Base-by-base conservation (phyloP, 2,329 filamentous ascomycete genomes). In the Didymella pinodella region DNA sequence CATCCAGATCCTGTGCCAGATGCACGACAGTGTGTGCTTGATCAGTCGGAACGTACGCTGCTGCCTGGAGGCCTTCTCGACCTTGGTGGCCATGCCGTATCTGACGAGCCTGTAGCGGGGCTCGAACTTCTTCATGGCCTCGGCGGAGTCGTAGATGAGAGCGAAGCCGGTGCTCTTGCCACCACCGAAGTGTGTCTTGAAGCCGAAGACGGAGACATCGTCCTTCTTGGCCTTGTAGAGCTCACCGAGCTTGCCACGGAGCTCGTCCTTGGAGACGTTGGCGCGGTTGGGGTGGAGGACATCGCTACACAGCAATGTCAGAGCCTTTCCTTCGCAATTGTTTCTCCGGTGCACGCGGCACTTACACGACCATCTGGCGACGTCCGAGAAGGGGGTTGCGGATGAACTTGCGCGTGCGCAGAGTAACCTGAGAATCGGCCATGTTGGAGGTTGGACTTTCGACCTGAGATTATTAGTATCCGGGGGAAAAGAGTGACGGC, bases 41-140 rank as follows among this genome's bases (percentile, higher is more conserved):
- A 29, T 41, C 31, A 57, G 18, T 41, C 59, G 54, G 48, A 54
- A 96, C 94, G 80, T 93, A 97, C 95, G 93, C 85, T 99, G 95
- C 86, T 99, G 95, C 89, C 95, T 91, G 86, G 89, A 92, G 77
- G 95, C 88, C 86, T 93, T 94, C 91, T 99, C 95, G 82, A 92
- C 87, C 92, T 98, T 98, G 82, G 83, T 87, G 78, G 92, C 94
- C 75, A 92, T 86, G 80, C 94, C 95, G 80, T 97, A 92, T 75
- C 95, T 89, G 82, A 99, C 88, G 75, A 97, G 89, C 83, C 95
- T 90, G 90, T 97, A 97, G 84, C 90, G 90, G 77, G 95, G 95
- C 89, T 99, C 95, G 84, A 98, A 99, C 86, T 98, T 98, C 92
- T 97, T 97, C 90, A 99, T 90, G 77, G 93, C 92, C 88, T 99